Evolutionary conservation across 2,329 filamentous ascomycete genomes (phyloP), one percentile per base, ranked within the genome.

Genomic region (Aspergillus sp.): DNA sequence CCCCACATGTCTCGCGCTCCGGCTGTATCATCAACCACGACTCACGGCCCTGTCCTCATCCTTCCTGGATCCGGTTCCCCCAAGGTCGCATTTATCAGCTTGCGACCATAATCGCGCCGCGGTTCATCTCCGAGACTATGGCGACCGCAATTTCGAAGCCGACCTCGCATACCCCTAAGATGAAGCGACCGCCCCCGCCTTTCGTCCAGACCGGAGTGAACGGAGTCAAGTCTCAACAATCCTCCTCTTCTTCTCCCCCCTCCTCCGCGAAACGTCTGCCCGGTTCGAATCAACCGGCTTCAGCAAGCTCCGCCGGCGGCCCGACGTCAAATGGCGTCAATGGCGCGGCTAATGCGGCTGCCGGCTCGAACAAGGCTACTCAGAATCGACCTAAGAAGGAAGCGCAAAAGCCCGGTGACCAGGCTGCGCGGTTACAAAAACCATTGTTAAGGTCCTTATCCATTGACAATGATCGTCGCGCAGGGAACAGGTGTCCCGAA

Each of bases 141-240:
- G 78, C 78, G 56, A 80, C 78, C 52, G 76, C 76, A 55, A 72
- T 80, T 51, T 78, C 78, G 45, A 79, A 79, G 68, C 75, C 75
- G 52, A 71, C 74, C 59, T 74, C 79, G 53, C 74, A 79, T 67
- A 73, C 79, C 61, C 72, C 75, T 66, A 92, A 91, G 78, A 83
- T 86, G 65, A 92, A 91, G 78, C 87, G 89, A 38, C 87, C 87
- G 62, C 80, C 85, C 55, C 87, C 87, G 39, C 83, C 88, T 50
- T 84, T 86, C 48, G 85, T 89, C 59, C 88, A 89, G 73, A 84
- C 86, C 53, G 76, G 77, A 60, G 68, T 76, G 62, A 90, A 90
- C 75, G 87, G 87, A 36, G 77, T 80, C 61, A 79, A 80, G 65
- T 77, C 85, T 23, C 83, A 84, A 1, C 83, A 85, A 61, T 84